These are phyloP conservation scores for Quercus glauca DNA, from an alignment of 306 rosid genomes.

Conservation along the genomic window DNA sequence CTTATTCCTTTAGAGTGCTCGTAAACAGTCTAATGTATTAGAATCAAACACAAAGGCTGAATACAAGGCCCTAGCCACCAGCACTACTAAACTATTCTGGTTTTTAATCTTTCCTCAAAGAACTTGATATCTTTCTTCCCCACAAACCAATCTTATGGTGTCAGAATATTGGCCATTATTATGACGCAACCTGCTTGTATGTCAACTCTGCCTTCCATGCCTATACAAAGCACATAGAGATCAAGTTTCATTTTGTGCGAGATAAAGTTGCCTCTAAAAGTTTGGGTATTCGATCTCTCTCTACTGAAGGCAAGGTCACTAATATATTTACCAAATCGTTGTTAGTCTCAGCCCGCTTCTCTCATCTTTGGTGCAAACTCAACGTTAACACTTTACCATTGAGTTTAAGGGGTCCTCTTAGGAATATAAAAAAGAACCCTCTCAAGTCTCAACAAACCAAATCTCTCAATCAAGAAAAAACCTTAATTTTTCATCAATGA, in stretches of 20 bases:
- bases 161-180: background rate
- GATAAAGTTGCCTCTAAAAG: background rate
- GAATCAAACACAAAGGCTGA: background rate
- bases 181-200: background rate
- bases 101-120: background rate
- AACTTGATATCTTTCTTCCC: background rate
- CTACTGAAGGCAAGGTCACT: no score
- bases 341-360: no score
- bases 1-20: background rate
- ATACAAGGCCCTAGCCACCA: background rate
- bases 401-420: no score
- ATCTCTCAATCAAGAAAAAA: no score
- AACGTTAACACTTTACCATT: no score
- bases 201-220: background rate
- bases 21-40: background rate
- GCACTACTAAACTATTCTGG: background rate
- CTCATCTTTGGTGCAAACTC: no score
- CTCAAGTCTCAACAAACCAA: no score
- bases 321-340: no score
- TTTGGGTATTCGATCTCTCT: no score
- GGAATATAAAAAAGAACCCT: no score
- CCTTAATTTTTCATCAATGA: no score
- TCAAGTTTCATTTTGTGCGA: background rate
- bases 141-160: background rate
- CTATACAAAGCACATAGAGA: background rate